Conservation (phyloP, 805 yeast species). For the Diddensiella transvaalensis region DNA sequence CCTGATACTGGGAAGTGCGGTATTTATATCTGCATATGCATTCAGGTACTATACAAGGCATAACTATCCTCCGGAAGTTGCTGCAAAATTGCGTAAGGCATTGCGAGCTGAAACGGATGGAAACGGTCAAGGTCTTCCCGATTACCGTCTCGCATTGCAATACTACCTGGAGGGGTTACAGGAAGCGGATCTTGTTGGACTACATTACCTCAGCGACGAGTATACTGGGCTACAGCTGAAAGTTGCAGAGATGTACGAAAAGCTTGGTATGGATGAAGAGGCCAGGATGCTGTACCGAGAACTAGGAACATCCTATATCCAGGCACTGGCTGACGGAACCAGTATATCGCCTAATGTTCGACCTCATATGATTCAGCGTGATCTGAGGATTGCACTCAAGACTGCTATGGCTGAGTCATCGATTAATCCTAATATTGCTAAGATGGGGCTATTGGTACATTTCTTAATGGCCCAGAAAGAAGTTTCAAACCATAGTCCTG, state of each 20-base stretch:
- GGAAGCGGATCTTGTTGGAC: slow-evolving; percentile 51
- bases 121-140: slow-evolving; percentile 44
- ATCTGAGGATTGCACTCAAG: slow-evolving; percentile 64
- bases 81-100: slow-evolving; percentile 67
- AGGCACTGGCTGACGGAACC: slow-evolving; percentile 46
- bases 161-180: slow-evolving; percentile 72
- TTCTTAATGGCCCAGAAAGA: slow-evolving; percentile 64
- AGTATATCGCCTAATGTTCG: slow-evolving; percentile 41
- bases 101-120: slow-evolving; percentile 80
- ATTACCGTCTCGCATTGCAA: slow-evolving; percentile 64
- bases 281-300: slow-evolving; percentile 69
- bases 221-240: slow-evolving; percentile 90
- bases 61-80: slow-evolving; percentile 57
- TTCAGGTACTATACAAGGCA: slow-evolving; percentile 28
- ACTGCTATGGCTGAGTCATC: slow-evolving; percentile 53
- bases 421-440: slow-evolving; percentile 46
- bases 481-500: slow-evolving; percentile 37
- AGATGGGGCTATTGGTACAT: slow-evolving; percentile 58
- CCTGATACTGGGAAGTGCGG: slow-evolving; percentile 11
- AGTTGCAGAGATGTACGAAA: slow-evolving; percentile 81
- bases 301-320: slow-evolving; percentile 51
- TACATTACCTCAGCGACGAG: slow-evolving; percentile 65
- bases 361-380: slow-evolving; percentile 64
- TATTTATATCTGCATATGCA: slow-evolving; percentile 15
- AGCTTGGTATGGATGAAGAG: slow-evolving; percentile 55